phyloP scores from a whole-genome alignment of 805 yeast genomes.

The Kazachstania psychrophila region DNA sequence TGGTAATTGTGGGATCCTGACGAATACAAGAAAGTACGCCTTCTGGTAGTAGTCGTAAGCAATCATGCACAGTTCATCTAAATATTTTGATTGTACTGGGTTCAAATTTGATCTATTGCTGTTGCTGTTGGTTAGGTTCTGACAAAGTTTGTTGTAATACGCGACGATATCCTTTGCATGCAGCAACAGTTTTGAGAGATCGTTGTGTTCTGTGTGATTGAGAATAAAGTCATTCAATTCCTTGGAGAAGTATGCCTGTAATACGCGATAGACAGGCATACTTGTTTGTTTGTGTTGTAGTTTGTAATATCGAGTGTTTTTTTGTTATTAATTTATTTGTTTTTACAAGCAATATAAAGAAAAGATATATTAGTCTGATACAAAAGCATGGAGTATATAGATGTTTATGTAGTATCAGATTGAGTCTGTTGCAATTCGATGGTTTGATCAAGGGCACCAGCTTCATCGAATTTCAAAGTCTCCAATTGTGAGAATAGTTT shows the following conservation, averaged over 20 bases:
- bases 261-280: too few relatives aligned
- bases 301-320: too few relatives aligned
- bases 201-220: not conserved
- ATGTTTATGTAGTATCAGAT: not conserved
- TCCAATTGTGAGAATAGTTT: conserved; percentile 42
- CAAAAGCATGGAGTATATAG: too few relatives aligned
- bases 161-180: not conserved
- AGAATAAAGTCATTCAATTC: not conserved
- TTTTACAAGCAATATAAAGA: too few relatives aligned
- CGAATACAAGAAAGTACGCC: not conserved
- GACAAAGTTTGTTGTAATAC: not conserved
- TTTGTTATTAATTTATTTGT: too few relatives aligned
- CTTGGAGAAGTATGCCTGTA: not conserved
- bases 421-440: not conserved
- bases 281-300: too few relatives aligned
- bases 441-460: conserved; percentile 25
- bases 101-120: too few relatives aligned
- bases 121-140: too few relatives aligned
- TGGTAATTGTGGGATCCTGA: not conserved
- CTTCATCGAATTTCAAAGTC: conserved; percentile 29
- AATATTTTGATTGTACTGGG: too few relatives aligned
- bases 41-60: conserved; percentile 3
- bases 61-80: not conserved
- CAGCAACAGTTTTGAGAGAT: not conserved
- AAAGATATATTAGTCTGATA: too few relatives aligned